Evolutionary conservation across 2,329 filamentous ascomycete genomes (phyloP).

Genomic region (Aaosphaeria arxii): DNA sequence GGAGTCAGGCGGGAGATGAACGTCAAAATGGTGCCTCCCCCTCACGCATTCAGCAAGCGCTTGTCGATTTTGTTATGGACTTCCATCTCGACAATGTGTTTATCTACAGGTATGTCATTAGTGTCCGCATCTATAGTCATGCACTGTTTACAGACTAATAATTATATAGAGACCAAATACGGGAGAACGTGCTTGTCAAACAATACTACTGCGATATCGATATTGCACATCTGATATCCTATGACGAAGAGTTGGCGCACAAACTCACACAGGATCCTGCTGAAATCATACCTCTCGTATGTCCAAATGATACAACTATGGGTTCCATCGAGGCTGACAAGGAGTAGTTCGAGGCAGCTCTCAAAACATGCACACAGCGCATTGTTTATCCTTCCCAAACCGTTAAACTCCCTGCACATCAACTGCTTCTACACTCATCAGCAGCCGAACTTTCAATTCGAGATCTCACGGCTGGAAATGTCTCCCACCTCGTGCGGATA

Average conservation of each 20-base stretch:
- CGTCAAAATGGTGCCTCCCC: constrained; percentile 28
- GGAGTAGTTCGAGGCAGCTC: constrained; percentile 78
- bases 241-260: constrained; percentile 92
- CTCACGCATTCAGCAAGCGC: constrained; percentile 63
- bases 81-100: constrained; percentile 94
- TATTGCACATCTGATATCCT: constrained; percentile 91
- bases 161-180: constrained; percentile 71
- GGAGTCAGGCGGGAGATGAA: constrained; percentile 36
- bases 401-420: constrained; percentile 78
- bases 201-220: constrained; percentile 96
- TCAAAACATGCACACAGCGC: constrained; percentile 87
- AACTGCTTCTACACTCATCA: constrained; percentile 89
- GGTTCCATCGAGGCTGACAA: constrained; percentile 12
- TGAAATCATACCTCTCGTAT: constrained; percentile 86
- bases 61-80: constrained; percentile 88
- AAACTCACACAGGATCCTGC: constrained; percentile 83
- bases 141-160: constrained; percentile 33
- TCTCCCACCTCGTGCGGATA: constrained; percentile 91
- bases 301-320: constrained; percentile 19
- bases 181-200: constrained; percentile 90
- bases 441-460: constrained; percentile 90
- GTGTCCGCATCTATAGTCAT: background rate
- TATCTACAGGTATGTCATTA: constrained; percentile 67
- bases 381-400: constrained; percentile 82
- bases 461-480: constrained; percentile 87